These are phyloP conservation scores for Cucumis variabilis DNA, from an alignment of 331 rosid genomes.

Conservation along the genomic window DNA sequence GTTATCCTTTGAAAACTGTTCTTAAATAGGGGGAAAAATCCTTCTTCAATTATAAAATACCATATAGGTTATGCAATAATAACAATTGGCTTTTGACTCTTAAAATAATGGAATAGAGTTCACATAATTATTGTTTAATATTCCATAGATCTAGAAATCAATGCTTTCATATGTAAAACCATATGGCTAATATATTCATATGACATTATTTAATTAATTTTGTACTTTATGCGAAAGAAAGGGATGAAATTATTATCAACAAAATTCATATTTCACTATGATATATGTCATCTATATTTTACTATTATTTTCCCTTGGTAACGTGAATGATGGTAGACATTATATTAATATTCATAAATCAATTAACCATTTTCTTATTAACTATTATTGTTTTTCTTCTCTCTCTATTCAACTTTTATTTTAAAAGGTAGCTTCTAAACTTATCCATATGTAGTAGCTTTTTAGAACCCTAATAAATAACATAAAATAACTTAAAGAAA, in stretches of 20 bases:
- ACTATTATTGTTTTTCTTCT: background rate
- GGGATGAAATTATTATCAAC: slow-evolving; percentile 2
- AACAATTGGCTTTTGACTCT: slow-evolving; percentile 6
- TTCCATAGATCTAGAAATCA: slow-evolving; percentile 33
- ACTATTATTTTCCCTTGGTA: slow-evolving; percentile 15
- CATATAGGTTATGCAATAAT: slow-evolving; percentile 25
- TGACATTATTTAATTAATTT: slow-evolving; percentile 6
- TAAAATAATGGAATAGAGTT: slow-evolving; percentile 29
- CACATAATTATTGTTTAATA: slow-evolving; percentile 15
- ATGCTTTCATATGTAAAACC: slow-evolving; percentile 14
- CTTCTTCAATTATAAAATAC: background rate
- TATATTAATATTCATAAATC: slow-evolving; percentile 22
- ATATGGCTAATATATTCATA: slow-evolving; percentile 1
- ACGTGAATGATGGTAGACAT: slow-evolving; percentile 32
- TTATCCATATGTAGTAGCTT: background rate
- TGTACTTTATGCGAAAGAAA: background rate
- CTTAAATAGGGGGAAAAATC: background rate
- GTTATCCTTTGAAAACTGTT: slow-evolving; percentile 8
- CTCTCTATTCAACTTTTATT: background rate
- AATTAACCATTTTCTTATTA: background rate
- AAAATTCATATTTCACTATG: slow-evolving; percentile 16
- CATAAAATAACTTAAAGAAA: background rate
- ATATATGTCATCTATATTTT: slow-evolving; percentile 23
- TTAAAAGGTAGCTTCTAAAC: slow-evolving; percentile 9
- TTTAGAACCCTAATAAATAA: background rate